A percentile compares a stretch with the other conserved stretches of the same genome.
Conservation (phyloP, 495 filamentous ascomycete species). For the Diplogelasinospora grovesii region DNA sequence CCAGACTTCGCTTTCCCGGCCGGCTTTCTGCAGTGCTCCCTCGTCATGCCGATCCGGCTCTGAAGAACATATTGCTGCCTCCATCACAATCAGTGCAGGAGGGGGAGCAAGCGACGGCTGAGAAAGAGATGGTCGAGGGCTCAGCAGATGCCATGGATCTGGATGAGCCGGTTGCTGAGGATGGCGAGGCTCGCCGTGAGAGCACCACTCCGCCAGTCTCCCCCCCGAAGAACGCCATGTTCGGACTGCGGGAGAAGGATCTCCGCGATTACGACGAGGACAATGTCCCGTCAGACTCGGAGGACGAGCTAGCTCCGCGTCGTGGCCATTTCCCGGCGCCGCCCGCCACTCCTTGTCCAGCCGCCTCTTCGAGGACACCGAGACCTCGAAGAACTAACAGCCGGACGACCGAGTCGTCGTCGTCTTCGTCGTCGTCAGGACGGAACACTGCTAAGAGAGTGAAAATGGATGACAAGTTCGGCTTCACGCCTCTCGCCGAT, state of each 20-base stretch:
- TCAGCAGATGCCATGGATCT: conserved; percentile 25
- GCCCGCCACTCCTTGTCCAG: conserved; percentile 29
- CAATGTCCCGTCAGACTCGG: conserved; percentile 48
- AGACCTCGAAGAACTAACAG: background rate
- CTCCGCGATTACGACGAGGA: conserved; percentile 26
- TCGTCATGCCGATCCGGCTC: conserved; percentile 39
- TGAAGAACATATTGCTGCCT: conserved; percentile 21
- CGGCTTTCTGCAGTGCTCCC: conserved; percentile 45
- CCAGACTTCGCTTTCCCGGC: conserved; percentile 39
- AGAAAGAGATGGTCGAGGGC: conserved; percentile 1
- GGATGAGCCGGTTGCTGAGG: conserved; percentile 20
- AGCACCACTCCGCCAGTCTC: conserved; percentile 27
- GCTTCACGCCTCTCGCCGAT: conserved; percentile 56
- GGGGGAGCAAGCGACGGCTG: conserved; percentile 1
- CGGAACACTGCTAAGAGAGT: conserved; percentile 19
- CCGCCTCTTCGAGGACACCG: conserved; percentile 22
- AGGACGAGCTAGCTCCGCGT: conserved; percentile 45
- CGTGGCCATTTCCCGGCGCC: conserved; percentile 20
- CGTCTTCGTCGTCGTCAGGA: no score
- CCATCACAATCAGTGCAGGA: conserved; percentile 2
- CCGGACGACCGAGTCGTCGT: background rate
- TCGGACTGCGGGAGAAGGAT: conserved; percentile 31
- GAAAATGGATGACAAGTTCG: conserved; percentile 24
- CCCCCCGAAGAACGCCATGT: conserved; percentile 24
- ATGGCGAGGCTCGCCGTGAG: conserved; percentile 2